Percentiles rank a stretch among this genome's conserved stretches.
phyloP scores from a whole-genome alignment of 805 yeast genomes.

The Candida maesae region DNA sequence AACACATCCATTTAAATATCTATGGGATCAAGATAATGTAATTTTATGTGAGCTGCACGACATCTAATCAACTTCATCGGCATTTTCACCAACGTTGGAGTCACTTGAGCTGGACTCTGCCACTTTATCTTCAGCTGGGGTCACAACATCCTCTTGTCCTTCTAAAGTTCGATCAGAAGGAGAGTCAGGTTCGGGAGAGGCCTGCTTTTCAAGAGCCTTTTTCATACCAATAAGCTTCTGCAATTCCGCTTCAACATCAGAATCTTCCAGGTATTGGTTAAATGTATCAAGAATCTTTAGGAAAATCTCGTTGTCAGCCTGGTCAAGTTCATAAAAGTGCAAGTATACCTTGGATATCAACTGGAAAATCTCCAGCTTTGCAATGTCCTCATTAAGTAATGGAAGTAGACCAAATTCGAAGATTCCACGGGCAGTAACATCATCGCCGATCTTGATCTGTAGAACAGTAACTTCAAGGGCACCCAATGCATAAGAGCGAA shows the following conservation, averaged over 20 bases:
- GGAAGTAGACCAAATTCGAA: conserved; percentile 78
- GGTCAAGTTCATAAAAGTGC: conserved; percentile 38
- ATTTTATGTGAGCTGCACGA: too few species aligned
- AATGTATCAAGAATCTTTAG: conserved; percentile 35
- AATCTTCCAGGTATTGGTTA: conserved; percentile 37
- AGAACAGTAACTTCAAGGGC: conserved; percentile 48
- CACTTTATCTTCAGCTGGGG: not conserved
- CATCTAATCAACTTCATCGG: conserved; percentile 4
- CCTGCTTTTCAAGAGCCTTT: conserved; percentile 27
- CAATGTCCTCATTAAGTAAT: conserved; percentile 59
- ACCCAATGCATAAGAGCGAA: conserved; percentile 62
- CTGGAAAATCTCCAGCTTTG: conserved; percentile 65
- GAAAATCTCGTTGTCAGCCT: conserved; percentile 35
- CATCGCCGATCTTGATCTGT: conserved; percentile 31
- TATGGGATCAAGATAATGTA: too few species aligned
- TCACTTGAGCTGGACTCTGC: too few species aligned
- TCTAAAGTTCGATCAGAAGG: too few species aligned
- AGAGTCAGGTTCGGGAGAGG: conserved; percentile 3
- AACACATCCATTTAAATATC: too few species aligned
- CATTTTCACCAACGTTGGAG: conserved; percentile 1
- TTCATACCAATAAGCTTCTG: conserved; percentile 36
- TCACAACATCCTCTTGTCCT: not conserved
- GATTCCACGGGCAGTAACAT: conserved; percentile 47
- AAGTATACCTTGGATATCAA: conserved; percentile 64
- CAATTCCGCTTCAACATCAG: conserved; percentile 34